Evolutionary conservation across 2,329 filamentous ascomycete species (phyloP), one percentile per base, ranked within the genome.

Genomic region (Alternaria infectoria): DNA sequence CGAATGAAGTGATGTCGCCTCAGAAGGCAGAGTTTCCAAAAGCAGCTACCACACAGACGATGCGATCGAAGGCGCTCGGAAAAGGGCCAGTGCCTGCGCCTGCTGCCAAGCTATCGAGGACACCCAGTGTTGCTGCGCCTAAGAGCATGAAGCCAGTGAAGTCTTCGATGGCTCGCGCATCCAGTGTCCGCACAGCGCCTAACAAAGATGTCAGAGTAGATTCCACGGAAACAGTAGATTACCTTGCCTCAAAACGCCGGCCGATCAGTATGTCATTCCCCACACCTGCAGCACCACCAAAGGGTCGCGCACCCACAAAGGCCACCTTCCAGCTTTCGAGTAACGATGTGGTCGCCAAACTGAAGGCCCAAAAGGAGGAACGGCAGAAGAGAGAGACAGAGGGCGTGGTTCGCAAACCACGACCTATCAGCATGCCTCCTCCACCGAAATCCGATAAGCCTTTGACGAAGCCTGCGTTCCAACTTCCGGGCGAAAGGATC

Each of bases 401-500:
- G 78, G 69, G 77, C 69, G 23, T 23, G 21, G 52, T 62, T 26
- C 55, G 61, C 0, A 76, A 72, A 59, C 64, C 65, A 59, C 81
- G 80, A 70, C 86, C 80, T 30, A 80, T 83, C 71, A 83, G 80
- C 68, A 81, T 82, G 77, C 81, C 82, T 9, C 81, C 81, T 36
- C 80, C 80, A n/a, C 71, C 80, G 7, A 87, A 84, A 67, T 86
- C 85, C 2, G 78, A 74, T 17, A 87, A 86, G 66, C 77, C 84
- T 4, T 81, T 83, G 0, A 87, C 86, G 0, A 81, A 78, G 46
- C 77, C 85, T 10, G 84, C 77, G 17, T 88, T 88, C 69, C 78
- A 83, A 54, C 79, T 88, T 0, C 85, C 86, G 1, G 85, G 86
- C 13, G 86, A 87, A 66, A 85, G 81, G 13, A 77, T 86, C 10